phyloP scores from a whole-genome alignment of 73 alveolate species.

The Paramecium pentaurelia region DNA sequence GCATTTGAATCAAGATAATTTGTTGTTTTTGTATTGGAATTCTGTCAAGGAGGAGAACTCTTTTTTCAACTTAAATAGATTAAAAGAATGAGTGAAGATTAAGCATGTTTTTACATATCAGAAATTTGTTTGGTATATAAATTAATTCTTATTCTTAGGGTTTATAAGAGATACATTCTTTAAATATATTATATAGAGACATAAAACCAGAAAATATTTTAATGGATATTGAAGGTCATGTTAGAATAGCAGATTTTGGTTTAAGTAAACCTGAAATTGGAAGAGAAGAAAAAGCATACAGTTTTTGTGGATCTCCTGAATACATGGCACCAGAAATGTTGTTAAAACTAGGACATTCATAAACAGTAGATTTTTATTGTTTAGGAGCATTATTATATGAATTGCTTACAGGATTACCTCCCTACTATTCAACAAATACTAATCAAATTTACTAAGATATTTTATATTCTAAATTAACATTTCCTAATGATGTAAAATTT shows the following conservation, averaged over 20 bases:
- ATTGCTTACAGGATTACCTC: slow-evolving; percentile 70
- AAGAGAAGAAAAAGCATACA: slow-evolving; percentile 59
- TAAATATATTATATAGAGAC: slow-evolving; percentile 66
- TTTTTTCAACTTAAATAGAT: slow-evolving; percentile 72
- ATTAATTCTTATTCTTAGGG: slow-evolving; percentile 71
- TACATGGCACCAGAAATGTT: slow-evolving; percentile 75
- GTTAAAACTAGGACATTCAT: slow-evolving; percentile 63
- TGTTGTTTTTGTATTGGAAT: slow-evolving; percentile 76
- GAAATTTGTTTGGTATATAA: slow-evolving; percentile 72
- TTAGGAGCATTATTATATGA: slow-evolving; percentile 74
- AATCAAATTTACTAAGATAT: slow-evolving; percentile 59
- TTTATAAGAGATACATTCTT: slow-evolving; percentile 62
- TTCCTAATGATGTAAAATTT: slow-evolving; percentile 41
- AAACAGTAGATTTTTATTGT: slow-evolving; percentile 70
- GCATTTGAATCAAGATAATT: slow-evolving; percentile 72
- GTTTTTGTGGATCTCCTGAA: slow-evolving; percentile 79
- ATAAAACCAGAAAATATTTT: slow-evolving; percentile 80
- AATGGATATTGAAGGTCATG: slow-evolving; percentile 70
- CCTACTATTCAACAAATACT: slow-evolving; percentile 59
- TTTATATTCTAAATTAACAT: slow-evolving; percentile 23
- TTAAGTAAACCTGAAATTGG: slow-evolving; percentile 65
- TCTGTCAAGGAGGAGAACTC: slow-evolving; percentile 91
- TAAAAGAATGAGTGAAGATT: slow-evolving; percentile 71
- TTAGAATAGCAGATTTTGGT: slow-evolving; percentile 72
- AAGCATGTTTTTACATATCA: slow-evolving; percentile 69